These are phyloP conservation scores for Aspergillus persii DNA, from an alignment of 2,329 filamentous ascomycete species.

Conservation along the genomic window DNA sequence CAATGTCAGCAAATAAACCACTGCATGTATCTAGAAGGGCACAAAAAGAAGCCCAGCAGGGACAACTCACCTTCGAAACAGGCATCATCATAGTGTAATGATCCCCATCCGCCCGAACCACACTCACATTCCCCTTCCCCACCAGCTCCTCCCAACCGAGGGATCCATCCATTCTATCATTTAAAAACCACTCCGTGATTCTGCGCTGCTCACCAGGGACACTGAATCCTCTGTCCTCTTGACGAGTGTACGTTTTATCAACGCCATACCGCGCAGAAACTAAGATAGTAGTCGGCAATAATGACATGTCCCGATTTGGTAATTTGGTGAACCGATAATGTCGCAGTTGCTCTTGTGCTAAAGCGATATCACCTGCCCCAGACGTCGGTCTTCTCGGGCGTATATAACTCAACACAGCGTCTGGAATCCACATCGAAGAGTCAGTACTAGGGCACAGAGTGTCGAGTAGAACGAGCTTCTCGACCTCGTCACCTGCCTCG, in stretches of 20 bases:
- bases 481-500: too few relatives aligned
- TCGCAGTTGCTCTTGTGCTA: background rate
- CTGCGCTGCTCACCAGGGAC: background rate
- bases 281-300: background rate
- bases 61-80: background rate
- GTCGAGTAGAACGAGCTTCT: too few relatives aligned
- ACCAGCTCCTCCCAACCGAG: background rate
- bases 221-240: background rate
- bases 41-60: too few relatives aligned
- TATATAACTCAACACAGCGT: too few relatives aligned
- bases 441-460: too few relatives aligned
- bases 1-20: too few relatives aligned
- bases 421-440: too few relatives aligned
- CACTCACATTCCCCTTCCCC: background rate
- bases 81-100: background rate
- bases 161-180: background rate
- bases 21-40: too few relatives aligned
- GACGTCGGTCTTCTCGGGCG: background rate
- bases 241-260: background rate
- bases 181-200: background rate
- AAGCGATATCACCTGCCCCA: background rate
- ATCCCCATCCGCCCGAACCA: background rate
- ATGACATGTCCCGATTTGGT: background rate
- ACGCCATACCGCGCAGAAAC: background rate
- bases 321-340: background rate